These are phyloP conservation scores for Glycine soja DNA, from an alignment of 306 rosid species.

Conservation along the genomic window DNA sequence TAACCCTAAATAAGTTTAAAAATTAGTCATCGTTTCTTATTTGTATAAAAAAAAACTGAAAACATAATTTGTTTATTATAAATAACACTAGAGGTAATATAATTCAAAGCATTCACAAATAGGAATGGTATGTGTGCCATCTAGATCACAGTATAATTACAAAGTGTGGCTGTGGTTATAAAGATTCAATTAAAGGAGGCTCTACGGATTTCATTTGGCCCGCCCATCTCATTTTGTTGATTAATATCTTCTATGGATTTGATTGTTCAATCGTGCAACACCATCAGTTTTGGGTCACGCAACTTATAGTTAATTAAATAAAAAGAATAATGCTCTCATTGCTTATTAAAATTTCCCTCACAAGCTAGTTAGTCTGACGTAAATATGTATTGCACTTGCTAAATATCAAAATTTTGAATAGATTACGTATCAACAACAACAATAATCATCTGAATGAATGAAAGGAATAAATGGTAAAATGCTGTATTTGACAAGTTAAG, in stretches of 20 bases:
- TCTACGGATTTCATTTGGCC: not conserved
- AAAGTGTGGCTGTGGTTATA: not conserved
- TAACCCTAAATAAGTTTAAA: no score
- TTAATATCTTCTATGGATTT: not conserved
- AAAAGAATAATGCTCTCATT: not conserved
- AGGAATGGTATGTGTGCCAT: conserved; percentile 5
- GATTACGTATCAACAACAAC: not conserved
- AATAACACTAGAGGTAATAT: no score
- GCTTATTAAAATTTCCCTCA: not conserved
- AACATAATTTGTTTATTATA: no score
- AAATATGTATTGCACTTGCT: conserved; percentile 20
- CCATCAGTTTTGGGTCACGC: not conserved
- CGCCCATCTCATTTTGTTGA: not conserved
- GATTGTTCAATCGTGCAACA: not conserved
- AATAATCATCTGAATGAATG: conserved; percentile 35
- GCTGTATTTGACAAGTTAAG: conserved; percentile 24
- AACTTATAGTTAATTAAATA: not conserved
- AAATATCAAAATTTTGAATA: not conserved
- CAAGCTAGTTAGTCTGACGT: not conserved
- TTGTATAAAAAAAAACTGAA: no score
- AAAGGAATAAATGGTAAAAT: conserved; percentile 1
- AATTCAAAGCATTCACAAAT: not conserved
- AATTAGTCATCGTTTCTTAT: no score
- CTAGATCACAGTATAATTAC: not conserved
- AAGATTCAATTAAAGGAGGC: not conserved